A percentile compares a stretch with the other conserved stretches of the same genome.
Evolutionary conservation across 371 early-diverging fungal species (phyloP).

Genomic region (Zychaea mexicana): DNA sequence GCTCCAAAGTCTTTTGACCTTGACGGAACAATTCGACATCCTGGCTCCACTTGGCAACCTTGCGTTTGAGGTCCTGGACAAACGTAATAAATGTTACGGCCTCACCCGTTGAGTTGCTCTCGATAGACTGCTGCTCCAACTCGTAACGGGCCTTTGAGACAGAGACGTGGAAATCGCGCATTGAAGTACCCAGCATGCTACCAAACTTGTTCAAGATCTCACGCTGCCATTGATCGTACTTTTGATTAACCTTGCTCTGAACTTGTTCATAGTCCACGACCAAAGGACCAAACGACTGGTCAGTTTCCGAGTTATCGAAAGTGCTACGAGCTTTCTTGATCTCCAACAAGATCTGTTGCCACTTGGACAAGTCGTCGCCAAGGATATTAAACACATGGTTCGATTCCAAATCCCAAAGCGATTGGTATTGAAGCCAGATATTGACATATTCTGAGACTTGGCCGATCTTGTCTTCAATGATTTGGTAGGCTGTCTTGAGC

Average conservation of each 20-base stretch:
- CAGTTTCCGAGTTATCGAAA: conserved; percentile 94
- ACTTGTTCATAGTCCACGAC: conserved; percentile 96
- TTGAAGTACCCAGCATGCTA: conserved; percentile 76
- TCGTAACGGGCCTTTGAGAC: conserved; percentile 84
- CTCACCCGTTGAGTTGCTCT: conserved; percentile 86
- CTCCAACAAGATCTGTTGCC: conserved; percentile 94
- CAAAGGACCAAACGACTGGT: conserved; percentile 85
- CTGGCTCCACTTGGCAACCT: conserved; percentile 80
- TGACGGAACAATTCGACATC: conserved; percentile 88
- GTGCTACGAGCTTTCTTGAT: conserved; percentile 93
- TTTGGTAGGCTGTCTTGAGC: conserved; percentile 78
- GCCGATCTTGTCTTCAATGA: conserved; percentile 79
- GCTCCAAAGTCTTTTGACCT: conserved; percentile 93
- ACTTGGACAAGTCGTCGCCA: conserved; percentile 89
- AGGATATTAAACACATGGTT: conserved; percentile 81
- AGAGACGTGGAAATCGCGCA: conserved; percentile 79
- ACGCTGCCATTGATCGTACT: conserved; percentile 97
- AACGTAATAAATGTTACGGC: conserved; percentile 96
- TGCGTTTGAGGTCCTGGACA: conserved; percentile 92
- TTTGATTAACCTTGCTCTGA: conserved; percentile 96
- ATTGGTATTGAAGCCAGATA: conserved; percentile 97
- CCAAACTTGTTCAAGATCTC: conserved; percentile 95
- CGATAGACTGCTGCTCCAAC: conserved; percentile 89
- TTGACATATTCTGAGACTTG: conserved; percentile 86
- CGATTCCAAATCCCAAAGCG: conserved; percentile 95